Evolutionary conservation across 805 yeast genomes (phyloP), one percentile per base, ranked within the genome.

Genomic region (Lipomyces anomalus): DNA sequence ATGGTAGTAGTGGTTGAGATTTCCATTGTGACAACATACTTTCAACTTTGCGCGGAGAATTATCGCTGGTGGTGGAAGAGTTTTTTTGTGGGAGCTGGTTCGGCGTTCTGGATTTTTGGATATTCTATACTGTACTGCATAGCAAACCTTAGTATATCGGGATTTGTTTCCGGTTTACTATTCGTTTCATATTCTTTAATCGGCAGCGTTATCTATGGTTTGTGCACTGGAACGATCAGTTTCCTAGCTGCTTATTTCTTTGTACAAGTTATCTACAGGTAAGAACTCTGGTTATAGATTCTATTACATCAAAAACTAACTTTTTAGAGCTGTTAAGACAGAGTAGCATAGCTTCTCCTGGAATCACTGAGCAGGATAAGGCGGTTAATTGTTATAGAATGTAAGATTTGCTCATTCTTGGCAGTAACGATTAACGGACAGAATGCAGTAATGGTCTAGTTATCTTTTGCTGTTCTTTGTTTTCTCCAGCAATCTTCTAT

Each of bases 31-130:
- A 78, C 83, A 4, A 72, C 82, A 6, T 86, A 82, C 58, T 60
- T 82, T 35, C 72, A 82, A 36, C 69, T 86, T 57, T 70, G 71
- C 20, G 67, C 75, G 54, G 76, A 74, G 41, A 74, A 69, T 58
- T 75, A 76, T 40, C 67, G 72, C 54, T 88, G 95, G 95, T 85
- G 84, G 60, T 86, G 95, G 95, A 72, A 80, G 54, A 70, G 87
- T 9, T 86, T 85, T 63, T 62, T 77, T 43, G 76, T 80, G 23
- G 85, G 94, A 3, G 68, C 78, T 3, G 78, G 89, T 46, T 74
- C 84, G 39, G 86, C 87, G 24, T 70, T 81, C 71, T 85, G 82
- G 65, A 71, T 87, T 47, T 77, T 77, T 53, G 62, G 70, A 6
- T 86, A 84, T 61, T 75, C 90, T 4, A 57, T 82, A 18, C 83